Percentiles rank a stretch among this genome's conserved stretches.
phyloP scores from a whole-genome alignment of 768 basidiomycete genomes.

The Lactifluus echinatus region DNA sequence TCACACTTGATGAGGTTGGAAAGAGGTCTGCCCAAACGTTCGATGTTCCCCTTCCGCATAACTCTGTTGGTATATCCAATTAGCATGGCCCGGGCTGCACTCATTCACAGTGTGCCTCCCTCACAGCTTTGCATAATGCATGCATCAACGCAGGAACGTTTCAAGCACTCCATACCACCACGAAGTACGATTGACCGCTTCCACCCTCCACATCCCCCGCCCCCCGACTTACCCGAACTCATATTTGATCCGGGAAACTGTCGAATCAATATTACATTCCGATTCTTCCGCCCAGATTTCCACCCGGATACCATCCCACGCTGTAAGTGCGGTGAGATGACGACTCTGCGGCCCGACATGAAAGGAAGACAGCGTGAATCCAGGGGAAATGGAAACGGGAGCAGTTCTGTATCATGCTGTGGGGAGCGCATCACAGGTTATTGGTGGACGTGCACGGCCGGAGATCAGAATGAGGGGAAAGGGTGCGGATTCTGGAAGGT shows the following conservation, averaged over 20 bases:
- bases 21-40: constrained; percentile 60
- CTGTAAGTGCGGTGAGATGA: constrained; percentile 67
- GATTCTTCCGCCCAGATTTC: constrained; percentile 82
- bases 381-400: constrained; percentile 2
- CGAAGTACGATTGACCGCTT: constrained; percentile 65
- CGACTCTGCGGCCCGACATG: constrained; percentile 69
- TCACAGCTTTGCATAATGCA: constrained; percentile 78
- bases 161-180: constrained; percentile 73
- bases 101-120: neutral
- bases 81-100: neutral
- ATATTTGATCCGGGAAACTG: constrained; percentile 21
- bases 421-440: constrained; percentile 41
- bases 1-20: constrained; percentile 51
- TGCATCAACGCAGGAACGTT: constrained; percentile 71
- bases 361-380: constrained; percentile 43
- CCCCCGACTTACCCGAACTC: constrained; percentile 5
- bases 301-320: constrained; percentile 52
- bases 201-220: constrained; percentile 43
- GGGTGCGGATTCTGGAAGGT: constrained; percentile 70
- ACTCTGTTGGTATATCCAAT: constrained; percentile 46
- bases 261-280: constrained; percentile 73
- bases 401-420: constrained; percentile 4
- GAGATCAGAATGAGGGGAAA: constrained; percentile 77
- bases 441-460: constrained; percentile 79
- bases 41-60: constrained; percentile 69